Percentiles rank a stretch among this genome's conserved stretches.
Evolutionary conservation across 2,329 filamentous ascomycete species (phyloP).

Genomic region (Lachnellula subtilissima): DNA sequence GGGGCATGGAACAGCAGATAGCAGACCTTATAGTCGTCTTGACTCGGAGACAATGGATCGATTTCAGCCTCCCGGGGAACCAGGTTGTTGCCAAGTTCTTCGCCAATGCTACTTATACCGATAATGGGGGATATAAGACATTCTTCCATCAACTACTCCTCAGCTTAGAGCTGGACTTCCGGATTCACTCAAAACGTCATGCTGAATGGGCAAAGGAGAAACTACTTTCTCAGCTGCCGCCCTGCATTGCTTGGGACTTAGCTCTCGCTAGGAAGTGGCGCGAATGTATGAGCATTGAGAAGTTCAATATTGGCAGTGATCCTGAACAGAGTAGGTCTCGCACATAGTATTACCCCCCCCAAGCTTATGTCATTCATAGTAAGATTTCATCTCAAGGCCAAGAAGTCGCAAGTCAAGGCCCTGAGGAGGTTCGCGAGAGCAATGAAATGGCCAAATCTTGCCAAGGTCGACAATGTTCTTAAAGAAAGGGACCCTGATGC

Average conservation of each 20-base stretch:
- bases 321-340: slow-evolving; percentile 44
- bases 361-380: slow-evolving; percentile 36
- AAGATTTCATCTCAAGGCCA: slow-evolving; percentile 58
- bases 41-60: slow-evolving; percentile 66
- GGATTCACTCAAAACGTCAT: slow-evolving; percentile 60
- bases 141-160: slow-evolving; percentile 77
- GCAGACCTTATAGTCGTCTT: slow-evolving; percentile 66
- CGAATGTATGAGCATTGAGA: slow-evolving; percentile 63
- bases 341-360: slow-evolving; percentile 20
- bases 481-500: slow-evolving; percentile 49
- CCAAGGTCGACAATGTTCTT: slow-evolving; percentile 57
- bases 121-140: slow-evolving; percentile 49
- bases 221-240: slow-evolving; percentile 60
- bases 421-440: slow-evolving; percentile 63
- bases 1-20: slow-evolving; percentile 65
- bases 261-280: slow-evolving; percentile 70
- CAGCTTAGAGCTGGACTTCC: slow-evolving; percentile 65
- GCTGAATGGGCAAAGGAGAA: slow-evolving; percentile 60
- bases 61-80: slow-evolving; percentile 65
- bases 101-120: slow-evolving; percentile 53
- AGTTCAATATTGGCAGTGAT: slow-evolving; percentile 46
- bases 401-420: slow-evolving; percentile 63
- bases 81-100: slow-evolving; percentile 72
- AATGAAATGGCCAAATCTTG: slow-evolving; percentile 74
- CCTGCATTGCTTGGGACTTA: slow-evolving; percentile 67